Conservation (phyloP, 371 early-diverging fungal species). For the Coemansia sp. region DNA sequence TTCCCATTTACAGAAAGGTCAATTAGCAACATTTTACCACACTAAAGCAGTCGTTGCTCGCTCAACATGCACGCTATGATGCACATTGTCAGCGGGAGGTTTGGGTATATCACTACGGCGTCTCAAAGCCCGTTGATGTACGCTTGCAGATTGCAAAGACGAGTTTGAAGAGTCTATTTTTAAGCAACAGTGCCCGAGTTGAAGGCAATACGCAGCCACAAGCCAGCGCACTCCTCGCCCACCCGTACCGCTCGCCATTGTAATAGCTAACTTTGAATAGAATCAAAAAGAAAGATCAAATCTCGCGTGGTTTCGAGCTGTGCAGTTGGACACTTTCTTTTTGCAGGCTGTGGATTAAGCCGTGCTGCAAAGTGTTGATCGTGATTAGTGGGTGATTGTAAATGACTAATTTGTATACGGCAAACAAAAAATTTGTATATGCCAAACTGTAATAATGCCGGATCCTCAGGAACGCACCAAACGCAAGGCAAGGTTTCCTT, state of each 20-base stretch:
- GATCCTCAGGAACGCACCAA: background rate
- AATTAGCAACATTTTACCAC: too few relatives aligned
- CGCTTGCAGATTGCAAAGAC: too few relatives aligned
- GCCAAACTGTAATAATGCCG: background rate
- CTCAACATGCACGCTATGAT: too few relatives aligned
- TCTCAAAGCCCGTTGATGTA: too few relatives aligned
- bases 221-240: slow-evolving; percentile 99
- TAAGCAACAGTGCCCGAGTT: slow-evolving; percentile 90
- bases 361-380: background rate
- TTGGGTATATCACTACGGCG: too few relatives aligned
- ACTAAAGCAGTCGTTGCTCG: too few relatives aligned
- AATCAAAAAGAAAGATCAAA: background rate
- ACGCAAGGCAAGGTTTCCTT: background rate
- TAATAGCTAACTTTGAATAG: background rate
- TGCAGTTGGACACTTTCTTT: background rate
- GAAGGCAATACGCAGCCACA: slow-evolving; percentile 99
- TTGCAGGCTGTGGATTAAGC: background rate
- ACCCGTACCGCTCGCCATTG: slow-evolving; percentile 55
- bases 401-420: background rate
- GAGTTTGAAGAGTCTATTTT: slow-evolving; percentile 14
- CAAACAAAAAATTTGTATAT: background rate
- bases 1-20: too few relatives aligned
- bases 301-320: background rate
- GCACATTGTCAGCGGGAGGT: too few relatives aligned
- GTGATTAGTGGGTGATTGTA: background rate